phyloP scores from a whole-genome alignment of 2,329 filamentous ascomycete genomes.

The Boeremia exigua region DNA sequence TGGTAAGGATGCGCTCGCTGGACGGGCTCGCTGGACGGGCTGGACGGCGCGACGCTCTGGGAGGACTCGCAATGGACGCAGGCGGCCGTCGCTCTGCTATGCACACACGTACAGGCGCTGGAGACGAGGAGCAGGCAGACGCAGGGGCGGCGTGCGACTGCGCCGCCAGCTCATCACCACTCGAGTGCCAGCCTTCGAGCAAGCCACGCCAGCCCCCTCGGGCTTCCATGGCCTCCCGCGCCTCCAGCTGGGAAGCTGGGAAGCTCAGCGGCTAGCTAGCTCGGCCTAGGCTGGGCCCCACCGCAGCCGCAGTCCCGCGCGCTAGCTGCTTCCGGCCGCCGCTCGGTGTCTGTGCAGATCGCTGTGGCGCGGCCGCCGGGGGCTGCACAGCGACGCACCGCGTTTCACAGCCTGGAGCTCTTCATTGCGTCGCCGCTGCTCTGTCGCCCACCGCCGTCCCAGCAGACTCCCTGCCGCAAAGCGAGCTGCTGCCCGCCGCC shows the following conservation, averaged over 20 bases:
- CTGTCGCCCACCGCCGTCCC: background rate
- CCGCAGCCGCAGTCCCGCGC: background rate
- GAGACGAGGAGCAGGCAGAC: slow-evolving; percentile 9
- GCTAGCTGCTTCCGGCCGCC: background rate
- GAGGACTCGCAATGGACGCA: slow-evolving; percentile 1
- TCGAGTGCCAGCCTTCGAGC: slow-evolving; percentile 18
- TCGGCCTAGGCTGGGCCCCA: background rate
- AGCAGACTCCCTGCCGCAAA: too few species aligned
- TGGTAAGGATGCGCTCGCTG: too few species aligned
- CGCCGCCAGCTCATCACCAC: slow-evolving; percentile 24
- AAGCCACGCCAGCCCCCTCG: slow-evolving; percentile 13
- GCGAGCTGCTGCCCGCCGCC: too few species aligned
- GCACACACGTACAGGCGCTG: slow-evolving; percentile 34
- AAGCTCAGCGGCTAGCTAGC: slow-evolving; percentile 1
- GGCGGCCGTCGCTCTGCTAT: slow-evolving; percentile 10
- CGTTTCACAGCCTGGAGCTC: slow-evolving; percentile 5
- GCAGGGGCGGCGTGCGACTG: slow-evolving; percentile 20
- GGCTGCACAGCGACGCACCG: background rate
- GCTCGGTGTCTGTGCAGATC: too few species aligned
- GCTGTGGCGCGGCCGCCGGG: too few species aligned
- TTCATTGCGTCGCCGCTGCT: background rate
- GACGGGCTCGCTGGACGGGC: too few species aligned
- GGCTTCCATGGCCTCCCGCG: background rate
- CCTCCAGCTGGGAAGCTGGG: background rate
- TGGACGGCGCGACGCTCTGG: too few species aligned